Evolutionary conservation across 176 grass and related monocot genomes (phyloP), one percentile per base, ranked within the genome.

Genomic region (Tillandsia fasciculata): DNA sequence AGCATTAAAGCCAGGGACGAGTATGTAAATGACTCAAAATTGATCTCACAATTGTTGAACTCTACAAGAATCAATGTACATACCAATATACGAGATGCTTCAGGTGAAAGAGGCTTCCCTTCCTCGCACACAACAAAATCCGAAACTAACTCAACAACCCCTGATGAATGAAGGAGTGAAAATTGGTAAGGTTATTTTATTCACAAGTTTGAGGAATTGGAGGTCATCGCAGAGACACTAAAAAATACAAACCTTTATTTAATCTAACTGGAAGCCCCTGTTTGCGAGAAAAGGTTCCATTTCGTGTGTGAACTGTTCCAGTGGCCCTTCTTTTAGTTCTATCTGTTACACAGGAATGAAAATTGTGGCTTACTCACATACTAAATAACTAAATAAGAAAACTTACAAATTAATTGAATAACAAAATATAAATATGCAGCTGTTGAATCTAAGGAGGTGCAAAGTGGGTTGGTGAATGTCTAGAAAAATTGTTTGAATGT

Each of bases 271-370:
- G 94, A 66, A 93, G 29, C 66, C 87, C 90, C 84, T 93, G 94
- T 63, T 90, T 93, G 48, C 84, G 80, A 99, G 69, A 70, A 88
- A 93, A 10, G 94, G 89, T 26, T 99, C 89, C 94, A 93, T 99
- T 77, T 99, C 94, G 86, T 93, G 94, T 9, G 84, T 83, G 76
- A 99, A 99, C 63, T 99, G 80, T 52, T 99, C 89, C 52, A 99
- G 69, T 68, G 90, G 94, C 5, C 94, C 94, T 90, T 89, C 84
- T 86, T 99, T 93, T 74, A 99, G 80, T 64, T 88, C 89, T 20
- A 99, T 83, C 94, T 99, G 66, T 49, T 26, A 63, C 18, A 67
- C 12, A n/a, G 70, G 65, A 65, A 10, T 54, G 3, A 26, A 20
- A 74, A 13, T 8, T 27, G 8, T 33, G 64, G 27, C 12, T 64